phyloP scores from a whole-genome alignment of 208 protist species.

The Leishmania arabica region DNA sequence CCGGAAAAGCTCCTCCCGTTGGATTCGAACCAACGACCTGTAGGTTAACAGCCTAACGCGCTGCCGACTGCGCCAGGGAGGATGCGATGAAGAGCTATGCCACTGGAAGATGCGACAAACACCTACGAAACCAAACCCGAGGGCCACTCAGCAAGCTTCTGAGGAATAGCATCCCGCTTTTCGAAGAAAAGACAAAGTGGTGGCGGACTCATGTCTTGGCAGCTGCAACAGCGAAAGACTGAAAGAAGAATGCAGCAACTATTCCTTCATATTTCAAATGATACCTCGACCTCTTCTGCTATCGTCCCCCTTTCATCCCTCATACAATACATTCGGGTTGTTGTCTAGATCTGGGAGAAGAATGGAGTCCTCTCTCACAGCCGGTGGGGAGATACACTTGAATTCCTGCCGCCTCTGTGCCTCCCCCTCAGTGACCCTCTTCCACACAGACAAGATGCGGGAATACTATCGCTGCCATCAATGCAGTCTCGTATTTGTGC shows the following conservation, averaged over 20 bases:
- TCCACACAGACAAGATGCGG: conserved; percentile 39
- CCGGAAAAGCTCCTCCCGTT: conserved; percentile 91
- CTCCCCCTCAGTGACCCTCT: conserved; percentile 2
- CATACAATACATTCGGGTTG: background rate
- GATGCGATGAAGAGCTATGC: background rate
- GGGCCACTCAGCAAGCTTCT: background rate
- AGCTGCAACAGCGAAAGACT: background rate
- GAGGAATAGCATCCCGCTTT: background rate
- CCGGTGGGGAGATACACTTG: background rate
- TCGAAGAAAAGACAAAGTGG: background rate
- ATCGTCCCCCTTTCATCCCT: background rate
- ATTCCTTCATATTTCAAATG: background rate
- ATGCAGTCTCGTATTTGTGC: conserved; percentile 54
- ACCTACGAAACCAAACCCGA: background rate
- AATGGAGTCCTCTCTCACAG: background rate
- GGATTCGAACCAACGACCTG: conserved; percentile 96
- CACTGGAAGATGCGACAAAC: accelerated
- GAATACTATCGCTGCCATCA: conserved; percentile 35
- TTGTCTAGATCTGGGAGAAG: background rate
- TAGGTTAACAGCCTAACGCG: conserved; percentile 96
- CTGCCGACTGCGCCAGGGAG: conserved; percentile 95
- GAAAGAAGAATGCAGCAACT: background rate
- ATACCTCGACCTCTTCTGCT: background rate
- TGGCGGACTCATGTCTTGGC: background rate
- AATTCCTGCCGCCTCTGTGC: conserved; percentile 37